These are phyloP conservation scores for Piloderma croceum DNA, from an alignment of 768 basidiomycete species.

Conservation along the genomic window DNA sequence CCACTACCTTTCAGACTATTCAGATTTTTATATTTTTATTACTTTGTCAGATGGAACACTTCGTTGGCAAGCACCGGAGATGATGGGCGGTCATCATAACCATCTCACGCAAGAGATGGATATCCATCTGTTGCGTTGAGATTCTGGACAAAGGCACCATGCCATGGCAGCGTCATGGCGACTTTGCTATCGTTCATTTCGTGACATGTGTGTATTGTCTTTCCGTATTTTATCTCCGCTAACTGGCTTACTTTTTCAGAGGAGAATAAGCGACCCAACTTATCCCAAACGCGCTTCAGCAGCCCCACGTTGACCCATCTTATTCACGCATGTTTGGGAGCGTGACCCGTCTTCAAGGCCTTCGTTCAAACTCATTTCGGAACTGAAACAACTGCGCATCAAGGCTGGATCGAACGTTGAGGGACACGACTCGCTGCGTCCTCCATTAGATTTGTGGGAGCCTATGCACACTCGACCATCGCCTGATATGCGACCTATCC, in stretches of 20 bases:
- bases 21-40: no score
- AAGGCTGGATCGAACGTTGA: conserved; percentile 28
- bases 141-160: conserved; percentile 56
- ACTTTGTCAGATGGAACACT: conserved; percentile 50
- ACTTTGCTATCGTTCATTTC: conserved; percentile 44
- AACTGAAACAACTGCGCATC: conserved; percentile 41
- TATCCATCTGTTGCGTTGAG: conserved; percentile 63
- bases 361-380: conserved; percentile 45
- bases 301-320: conserved; percentile 36
- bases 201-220: conserved; percentile 40
- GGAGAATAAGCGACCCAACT: conserved; percentile 44
- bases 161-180: conserved; percentile 50
- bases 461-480: conserved; percentile 10
- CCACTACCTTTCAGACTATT: neutral
- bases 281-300: conserved; percentile 36
- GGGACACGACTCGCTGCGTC: conserved; percentile 31
- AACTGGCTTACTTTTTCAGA: conserved; percentile 27
- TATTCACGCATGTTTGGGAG: conserved; percentile 53
- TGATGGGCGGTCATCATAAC: conserved; percentile 45
- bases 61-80: conserved; percentile 69
- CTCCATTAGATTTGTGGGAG: conserved; percentile 18
- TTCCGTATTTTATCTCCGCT: conserved; percentile 10
- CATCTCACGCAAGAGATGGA: conserved; percentile 51
- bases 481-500: conserved; percentile 37
- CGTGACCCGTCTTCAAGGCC: conserved; percentile 47